Percentiles rank a stretch among this genome's conserved stretches.
Evolutionary conservation across 176 grass and related monocot species (phyloP).

Genomic region (Pharus latifolius): DNA sequence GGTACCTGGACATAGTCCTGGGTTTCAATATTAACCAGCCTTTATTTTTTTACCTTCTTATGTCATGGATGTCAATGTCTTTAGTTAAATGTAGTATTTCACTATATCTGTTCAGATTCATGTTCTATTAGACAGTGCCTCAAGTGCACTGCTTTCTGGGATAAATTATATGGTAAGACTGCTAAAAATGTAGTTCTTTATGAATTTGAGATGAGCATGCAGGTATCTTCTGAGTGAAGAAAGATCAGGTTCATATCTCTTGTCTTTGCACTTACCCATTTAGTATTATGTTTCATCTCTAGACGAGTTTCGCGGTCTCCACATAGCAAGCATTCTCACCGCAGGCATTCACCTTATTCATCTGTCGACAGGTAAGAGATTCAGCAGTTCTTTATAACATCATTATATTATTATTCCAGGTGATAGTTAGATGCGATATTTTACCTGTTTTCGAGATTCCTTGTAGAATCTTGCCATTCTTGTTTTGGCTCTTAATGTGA

Average conservation of each 20-base stretch:
- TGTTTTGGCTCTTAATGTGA: not conserved
- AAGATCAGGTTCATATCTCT: conserved; percentile 45
- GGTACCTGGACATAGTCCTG: no score
- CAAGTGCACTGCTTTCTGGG: not conserved
- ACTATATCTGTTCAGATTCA: not conserved
- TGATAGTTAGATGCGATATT: conserved; percentile 12
- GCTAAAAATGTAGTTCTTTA: not conserved
- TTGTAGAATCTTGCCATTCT: not conserved
- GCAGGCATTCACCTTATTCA: conserved; percentile 81
- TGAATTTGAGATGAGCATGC: conserved; percentile 34
- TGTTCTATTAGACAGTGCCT: not conserved
- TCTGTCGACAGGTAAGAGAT: conserved; percentile 50
- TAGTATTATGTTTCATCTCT: conserved; percentile 84
- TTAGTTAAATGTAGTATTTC: not conserved
- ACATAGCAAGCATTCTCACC: conserved; percentile 88
- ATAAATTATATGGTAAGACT: not conserved
- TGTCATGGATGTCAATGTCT: not conserved
- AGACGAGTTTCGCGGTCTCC: conserved; percentile 91
- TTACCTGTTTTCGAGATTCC: not conserved
- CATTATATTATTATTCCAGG: conserved; percentile 21
- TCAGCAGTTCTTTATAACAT: conserved; percentile 21
- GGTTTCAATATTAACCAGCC: no score
- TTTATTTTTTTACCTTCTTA: no score
- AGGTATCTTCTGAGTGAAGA: conserved; percentile 52
- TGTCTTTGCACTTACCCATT: conserved; percentile 61